Base-by-base conservation (phyloP, 2,329 filamentous ascomycete genomes). In the Zymoseptoria passerinii region DNA sequence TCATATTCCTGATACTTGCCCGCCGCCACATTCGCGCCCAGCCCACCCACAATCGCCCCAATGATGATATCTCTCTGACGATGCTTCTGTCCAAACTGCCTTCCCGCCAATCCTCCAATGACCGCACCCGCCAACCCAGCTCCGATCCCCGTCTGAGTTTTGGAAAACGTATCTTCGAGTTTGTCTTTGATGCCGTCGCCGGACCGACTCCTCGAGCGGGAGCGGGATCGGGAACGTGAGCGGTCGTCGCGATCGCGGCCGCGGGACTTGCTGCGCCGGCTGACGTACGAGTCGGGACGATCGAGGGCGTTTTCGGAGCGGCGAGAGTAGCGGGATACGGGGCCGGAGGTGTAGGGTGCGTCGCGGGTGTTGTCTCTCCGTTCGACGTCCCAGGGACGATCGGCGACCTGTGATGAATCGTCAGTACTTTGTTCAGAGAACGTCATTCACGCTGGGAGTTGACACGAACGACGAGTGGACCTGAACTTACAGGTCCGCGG, bases 101-200 rank as follows among this genome's bases (percentile, higher is more conserved):
- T 58, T 8, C 67, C 71, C 13, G 70, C 68, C 8, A 72, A 60
- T 10, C 70, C 70, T 44, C 71, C 71, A 18, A 71, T 66, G 35
- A 72, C 63, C 8, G 71, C 71, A 40, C 71, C 71, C 2, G 69
- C 70, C 10, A 72, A 50, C 18, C 68, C 70, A 27, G 66, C 68
- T 23, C 68, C 70, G 16, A 71, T 54, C 40, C 71, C 71, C 53
- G 66, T 65, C 49, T 54, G 56, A 10, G 64, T 64, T 8, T 69
- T 70, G 61, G 71, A 69, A 61, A 72, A 73, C n/a, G 63, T 63
- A 20, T 70, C 66, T 55, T 69, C 65, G 50, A 73, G 58, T 55
- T 69, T 70, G 29, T 64, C 68, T n/a, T 57, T 52, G 49, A 66
- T 63, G 27, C 64, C 65, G 5, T 62, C 60, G 40, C 56, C 61